Conservation (phyloP, 371 early-diverging fungal species). For the Rhizopus delemar region DNA sequence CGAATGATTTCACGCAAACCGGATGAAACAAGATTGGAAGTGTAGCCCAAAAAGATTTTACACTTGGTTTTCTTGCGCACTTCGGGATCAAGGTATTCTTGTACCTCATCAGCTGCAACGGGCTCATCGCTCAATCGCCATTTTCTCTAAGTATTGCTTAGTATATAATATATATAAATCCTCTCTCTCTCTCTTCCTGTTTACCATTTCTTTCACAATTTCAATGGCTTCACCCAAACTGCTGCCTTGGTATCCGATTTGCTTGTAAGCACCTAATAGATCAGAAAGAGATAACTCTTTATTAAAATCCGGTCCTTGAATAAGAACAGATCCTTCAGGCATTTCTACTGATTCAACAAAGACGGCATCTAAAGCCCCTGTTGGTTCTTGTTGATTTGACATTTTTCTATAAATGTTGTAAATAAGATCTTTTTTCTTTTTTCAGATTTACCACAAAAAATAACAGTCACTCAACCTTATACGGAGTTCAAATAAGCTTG, state of each 20-base stretch:
- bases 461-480: too few relatives aligned
- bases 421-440: too few relatives aligned
- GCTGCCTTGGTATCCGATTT: constrained; percentile 94
- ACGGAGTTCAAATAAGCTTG: too few relatives aligned
- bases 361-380: constrained; percentile 61
- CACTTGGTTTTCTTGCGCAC: constrained; percentile 73
- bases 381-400: constrained; percentile 19
- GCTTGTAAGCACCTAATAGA: constrained; percentile 69
- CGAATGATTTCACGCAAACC: constrained; percentile 96
- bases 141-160: constrained; percentile 47
- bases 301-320: constrained; percentile 91
- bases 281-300: constrained; percentile 62
- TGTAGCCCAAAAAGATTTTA: constrained; percentile 97
- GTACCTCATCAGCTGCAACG: constrained; percentile 61
- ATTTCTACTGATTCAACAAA: constrained; percentile 70
- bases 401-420: background rate
- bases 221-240: constrained; percentile 85
- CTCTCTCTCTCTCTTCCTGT: background rate
- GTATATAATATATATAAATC: background rate
- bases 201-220: constrained; percentile 88
- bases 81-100: constrained; percentile 68
- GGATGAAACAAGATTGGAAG: constrained; percentile 97
- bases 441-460: too few relatives aligned
- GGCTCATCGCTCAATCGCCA: constrained; percentile 92
- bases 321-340: constrained; percentile 65